Conservation (phyloP, 441 rosid genomes). For the Kokia cookei region DNA sequence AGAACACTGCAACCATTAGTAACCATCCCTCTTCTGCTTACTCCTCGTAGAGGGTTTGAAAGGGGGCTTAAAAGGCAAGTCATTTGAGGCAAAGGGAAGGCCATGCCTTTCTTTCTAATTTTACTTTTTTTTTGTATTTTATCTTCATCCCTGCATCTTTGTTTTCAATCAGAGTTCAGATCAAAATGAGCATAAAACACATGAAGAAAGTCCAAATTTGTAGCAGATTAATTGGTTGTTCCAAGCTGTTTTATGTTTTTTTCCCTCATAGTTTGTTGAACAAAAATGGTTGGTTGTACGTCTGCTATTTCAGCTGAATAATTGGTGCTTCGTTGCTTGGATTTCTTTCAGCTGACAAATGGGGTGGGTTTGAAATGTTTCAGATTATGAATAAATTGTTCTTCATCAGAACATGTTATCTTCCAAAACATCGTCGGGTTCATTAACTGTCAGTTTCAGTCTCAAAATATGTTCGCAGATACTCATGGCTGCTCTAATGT, state of each 20-base stretch:
- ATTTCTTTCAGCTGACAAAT: neutral
- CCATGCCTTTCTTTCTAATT: conserved; percentile 69
- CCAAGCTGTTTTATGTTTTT: neutral
- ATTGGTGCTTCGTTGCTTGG: neutral
- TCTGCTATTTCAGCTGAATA: neutral
- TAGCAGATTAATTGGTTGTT: neutral
- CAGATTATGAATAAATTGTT: neutral
- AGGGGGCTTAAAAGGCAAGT: conserved; percentile 47
- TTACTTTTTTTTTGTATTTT: neutral
- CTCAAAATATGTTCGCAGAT: neutral
- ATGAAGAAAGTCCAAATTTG: neutral
- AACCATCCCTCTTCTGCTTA: conserved; percentile 1
- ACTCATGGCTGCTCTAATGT: neutral
- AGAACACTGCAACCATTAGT: neutral
- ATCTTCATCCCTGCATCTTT: neutral
- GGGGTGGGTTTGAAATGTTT: neutral
- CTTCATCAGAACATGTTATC: neutral
- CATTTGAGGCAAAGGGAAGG: conserved; percentile 85
- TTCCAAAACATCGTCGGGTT: neutral
- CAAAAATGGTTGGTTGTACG: neutral
- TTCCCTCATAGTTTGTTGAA: neutral
- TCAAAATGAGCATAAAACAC: neutral
- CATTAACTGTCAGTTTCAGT: neutral
- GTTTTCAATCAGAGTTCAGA: neutral
- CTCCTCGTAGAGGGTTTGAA: neutral